phyloP scores from a whole-genome alignment of 768 basidiomycete species.

The Amanita brunnescens region DNA sequence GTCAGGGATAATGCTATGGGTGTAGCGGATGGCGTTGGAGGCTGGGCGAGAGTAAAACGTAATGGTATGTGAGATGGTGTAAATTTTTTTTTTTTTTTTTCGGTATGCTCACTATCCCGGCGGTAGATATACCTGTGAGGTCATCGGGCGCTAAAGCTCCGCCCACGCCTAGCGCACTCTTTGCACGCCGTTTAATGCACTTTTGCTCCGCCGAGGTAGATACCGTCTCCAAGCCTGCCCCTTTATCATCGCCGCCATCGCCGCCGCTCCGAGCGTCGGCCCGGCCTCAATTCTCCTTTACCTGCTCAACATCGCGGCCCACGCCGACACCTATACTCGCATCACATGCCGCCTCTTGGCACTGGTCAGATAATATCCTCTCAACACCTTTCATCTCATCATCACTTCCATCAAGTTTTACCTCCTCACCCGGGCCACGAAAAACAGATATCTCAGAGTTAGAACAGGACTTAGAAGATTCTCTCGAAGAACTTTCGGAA shows the following conservation, averaged over 20 bases:
- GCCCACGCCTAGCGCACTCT: conserved; percentile 40
- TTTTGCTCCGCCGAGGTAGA: conserved; percentile 61
- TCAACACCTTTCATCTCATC: conserved; percentile 9
- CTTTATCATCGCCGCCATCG: conserved; percentile 12
- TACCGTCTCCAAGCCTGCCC: conserved; percentile 8
- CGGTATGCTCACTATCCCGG: background rate
- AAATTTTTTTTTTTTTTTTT: background rate
- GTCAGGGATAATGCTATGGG: conserved; percentile 80
- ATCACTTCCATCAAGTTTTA: conserved; percentile 6
- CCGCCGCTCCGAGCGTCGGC: background rate
- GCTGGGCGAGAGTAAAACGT: conserved; percentile 55
- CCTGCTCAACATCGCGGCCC: conserved; percentile 11
- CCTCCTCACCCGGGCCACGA: conserved; percentile 7
- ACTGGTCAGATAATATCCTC: conserved; percentile 11
- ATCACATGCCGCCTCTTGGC: conserved; percentile 7
- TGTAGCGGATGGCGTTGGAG: conserved; percentile 92
- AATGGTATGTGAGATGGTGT: conserved; percentile 19
- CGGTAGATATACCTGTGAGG: conserved; percentile 4
- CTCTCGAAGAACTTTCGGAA: conserved; percentile 58
- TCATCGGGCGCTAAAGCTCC: conserved; percentile 14
- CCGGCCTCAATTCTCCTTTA: conserved; percentile 3
- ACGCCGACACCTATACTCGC: conserved; percentile 13
- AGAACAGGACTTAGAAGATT: conserved; percentile 23
- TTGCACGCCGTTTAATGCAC: conserved; percentile 80
- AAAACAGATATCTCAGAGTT: conserved; percentile 11